Evolutionary conservation across 2,329 filamentous ascomycete species (phyloP).

Genomic region (Pseudogymnoascus sp.): DNA sequence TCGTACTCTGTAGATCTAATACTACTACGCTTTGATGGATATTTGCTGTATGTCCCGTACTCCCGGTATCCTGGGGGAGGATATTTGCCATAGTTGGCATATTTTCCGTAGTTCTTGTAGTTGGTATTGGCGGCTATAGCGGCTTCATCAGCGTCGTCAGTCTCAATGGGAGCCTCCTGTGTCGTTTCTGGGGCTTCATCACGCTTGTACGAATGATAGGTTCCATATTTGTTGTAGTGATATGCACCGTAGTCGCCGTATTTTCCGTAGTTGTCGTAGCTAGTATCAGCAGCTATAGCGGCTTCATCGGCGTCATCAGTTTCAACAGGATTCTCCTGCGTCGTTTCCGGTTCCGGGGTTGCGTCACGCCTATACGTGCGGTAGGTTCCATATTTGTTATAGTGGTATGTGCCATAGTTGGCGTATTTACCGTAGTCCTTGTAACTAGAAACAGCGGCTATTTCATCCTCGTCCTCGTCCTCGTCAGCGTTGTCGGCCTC

Average conservation of each 20-base stretch:
- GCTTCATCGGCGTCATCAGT: not conserved
- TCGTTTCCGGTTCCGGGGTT: too few relatives aligned
- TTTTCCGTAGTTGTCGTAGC: not conserved
- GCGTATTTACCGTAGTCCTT: not conserved
- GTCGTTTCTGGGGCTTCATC: too few relatives aligned
- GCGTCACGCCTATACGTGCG: too few relatives aligned
- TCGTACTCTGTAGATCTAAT: too few relatives aligned
- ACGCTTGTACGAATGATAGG: too few relatives aligned
- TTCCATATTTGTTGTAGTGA: too few relatives aligned
- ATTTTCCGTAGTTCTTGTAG: not conserved
- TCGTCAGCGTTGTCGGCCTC: not conserved
- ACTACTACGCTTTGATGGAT: not conserved
- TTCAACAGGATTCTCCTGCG: not conserved
- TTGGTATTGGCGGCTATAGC: not conserved
- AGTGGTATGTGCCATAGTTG: not conserved
- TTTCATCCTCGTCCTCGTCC: not conserved
- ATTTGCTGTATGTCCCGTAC: not conserved
- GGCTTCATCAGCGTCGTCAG: not conserved
- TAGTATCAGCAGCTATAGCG: not conserved
- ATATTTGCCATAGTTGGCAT: not conserved
- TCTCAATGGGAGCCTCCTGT: not conserved
- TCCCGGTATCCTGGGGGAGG: not conserved
- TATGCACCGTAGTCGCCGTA: not conserved
- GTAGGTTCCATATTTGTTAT: too few relatives aligned
- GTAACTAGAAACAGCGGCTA: not conserved